Evolutionary conservation across 2,329 filamentous ascomycete species (phyloP).

Genomic region (Paecilomyces dactylethromorphus): DNA sequence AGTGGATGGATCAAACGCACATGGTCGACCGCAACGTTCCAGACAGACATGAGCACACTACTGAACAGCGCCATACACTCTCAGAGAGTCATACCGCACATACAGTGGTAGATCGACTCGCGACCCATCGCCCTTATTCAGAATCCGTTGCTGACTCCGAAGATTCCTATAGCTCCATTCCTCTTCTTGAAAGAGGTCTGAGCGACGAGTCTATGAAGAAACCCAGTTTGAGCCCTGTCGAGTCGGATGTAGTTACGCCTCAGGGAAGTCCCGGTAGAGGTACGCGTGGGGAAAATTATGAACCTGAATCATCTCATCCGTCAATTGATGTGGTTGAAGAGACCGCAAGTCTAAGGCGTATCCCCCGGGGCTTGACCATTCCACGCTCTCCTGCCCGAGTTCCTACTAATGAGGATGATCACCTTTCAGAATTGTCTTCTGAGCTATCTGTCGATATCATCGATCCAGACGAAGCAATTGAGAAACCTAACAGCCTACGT

Average conservation of each 20-base stretch:
- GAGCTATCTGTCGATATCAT: constrained; percentile 47
- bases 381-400: constrained; percentile 22
- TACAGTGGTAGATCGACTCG: constrained; percentile 18
- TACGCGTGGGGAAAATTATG: constrained; percentile 20
- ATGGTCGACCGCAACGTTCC: not conserved
- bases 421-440: constrained; percentile 48
- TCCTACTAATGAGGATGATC: constrained; percentile 41
- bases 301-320: constrained; percentile 36
- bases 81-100: constrained; percentile 16
- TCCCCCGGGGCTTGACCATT: constrained; percentile 37
- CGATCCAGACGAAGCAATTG: constrained; percentile 29
- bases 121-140: constrained; percentile 29
- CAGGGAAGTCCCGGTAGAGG: constrained; percentile 20
- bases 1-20: not conserved
- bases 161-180: constrained; percentile 70
- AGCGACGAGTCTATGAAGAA: constrained; percentile 45
- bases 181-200: constrained; percentile 63
- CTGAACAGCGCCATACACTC: not conserved
- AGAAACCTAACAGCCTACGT: constrained; percentile 20
- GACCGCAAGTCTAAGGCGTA: constrained; percentile 46
- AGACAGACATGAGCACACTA: not conserved
- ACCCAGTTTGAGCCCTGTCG: constrained; percentile 19
- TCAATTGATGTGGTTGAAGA: constrained; percentile 47
- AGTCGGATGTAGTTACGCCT: constrained; percentile 13
- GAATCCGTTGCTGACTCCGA: constrained; percentile 54